Conservation (phyloP, 352 stramenopile genomes). For the Plasmopara viticola region DNA sequence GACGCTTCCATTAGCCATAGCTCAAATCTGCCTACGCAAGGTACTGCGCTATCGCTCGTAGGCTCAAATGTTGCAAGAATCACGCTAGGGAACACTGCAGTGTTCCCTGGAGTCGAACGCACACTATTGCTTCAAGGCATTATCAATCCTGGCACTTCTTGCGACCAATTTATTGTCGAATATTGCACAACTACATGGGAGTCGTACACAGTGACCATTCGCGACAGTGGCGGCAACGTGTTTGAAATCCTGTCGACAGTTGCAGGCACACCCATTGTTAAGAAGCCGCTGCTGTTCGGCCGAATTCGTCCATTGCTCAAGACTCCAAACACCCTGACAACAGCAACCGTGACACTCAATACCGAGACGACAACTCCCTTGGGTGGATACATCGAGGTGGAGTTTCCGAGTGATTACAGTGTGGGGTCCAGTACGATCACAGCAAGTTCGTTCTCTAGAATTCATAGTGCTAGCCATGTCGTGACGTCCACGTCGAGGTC, state of each 20-base stretch:
- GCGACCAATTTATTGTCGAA: constrained; percentile 47
- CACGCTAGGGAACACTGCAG: constrained; percentile 27
- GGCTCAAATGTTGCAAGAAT: constrained; percentile 16
- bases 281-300: constrained; percentile 45
- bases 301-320: constrained; percentile 42
- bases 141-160: constrained; percentile 53
- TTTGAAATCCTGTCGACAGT: constrained; percentile 40
- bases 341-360: constrained; percentile 35
- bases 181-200: constrained; percentile 43
- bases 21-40: constrained; percentile 30
- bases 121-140: constrained; percentile 38
- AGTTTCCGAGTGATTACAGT: constrained; percentile 41
- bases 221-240: constrained; percentile 30
- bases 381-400: constrained; percentile 37
- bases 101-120: constrained; percentile 30
- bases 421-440: constrained; percentile 21
- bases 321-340: constrained; percentile 29
- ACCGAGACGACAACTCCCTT: constrained; percentile 33
- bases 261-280: constrained; percentile 53
- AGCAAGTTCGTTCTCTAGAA: constrained; percentile 25
- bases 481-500: constrained; percentile 21
- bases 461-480: constrained; percentile 27
- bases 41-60: constrained; percentile 18
- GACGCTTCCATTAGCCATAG: constrained; percentile 16
- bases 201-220: constrained; percentile 34